Base-by-base conservation (phyloP, 2,329 filamentous ascomycete genomes). In the Beauveria rudraprayagi region DNA sequence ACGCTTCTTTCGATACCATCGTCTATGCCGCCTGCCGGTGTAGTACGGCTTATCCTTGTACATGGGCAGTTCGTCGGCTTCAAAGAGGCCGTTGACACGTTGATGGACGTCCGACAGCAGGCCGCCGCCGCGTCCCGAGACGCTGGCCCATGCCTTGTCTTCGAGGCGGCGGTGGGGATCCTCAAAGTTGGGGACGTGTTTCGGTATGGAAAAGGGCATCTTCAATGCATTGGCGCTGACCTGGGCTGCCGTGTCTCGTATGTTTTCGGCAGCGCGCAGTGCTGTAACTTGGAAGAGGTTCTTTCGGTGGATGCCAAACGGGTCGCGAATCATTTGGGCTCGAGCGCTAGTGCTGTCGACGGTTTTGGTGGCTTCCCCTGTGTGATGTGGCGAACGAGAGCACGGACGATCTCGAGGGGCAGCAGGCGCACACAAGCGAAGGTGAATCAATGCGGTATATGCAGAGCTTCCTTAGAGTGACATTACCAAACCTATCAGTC, bases 21-120 rank as follows among this genome's bases (percentile, higher is more conserved):
- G 79, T 64, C 80, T 78, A 67, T 83, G 83, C 66, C 83, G 79
- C 63, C 83, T 84, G 40, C 80, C 77, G 48, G 83, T 80, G 56
- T 81, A 82, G 71, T 90, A 94, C n/a, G 94, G 94, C 74, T 99
- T 99, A 77, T 99, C 94, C 76, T 99, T 99, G 79, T 99, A 99
- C 89, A 97, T 92, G 51, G 94, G 94, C 64, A 99, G 78, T 62
- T 67, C 73, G 64, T 73, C 74, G 9, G 50, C 9, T 43, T 86
- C 83, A 64, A 92, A 86, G 63, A 92, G 81, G 62, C 79, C 80
- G 56, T 82, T 83, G 41, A 91, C 78, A 64, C 83, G 84, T 67
- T 83, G 82, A 54, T 87, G 79, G 44, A 91, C 78, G 53, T 77
- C 80, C 62, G 77, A 75, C 52, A 84, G 70, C 50, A 82, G 73